Evolutionary conservation across 169 alveolate genomes (phyloP), one percentile per base, ranked within the genome.

Genomic region (Babesia caballi): DNA sequence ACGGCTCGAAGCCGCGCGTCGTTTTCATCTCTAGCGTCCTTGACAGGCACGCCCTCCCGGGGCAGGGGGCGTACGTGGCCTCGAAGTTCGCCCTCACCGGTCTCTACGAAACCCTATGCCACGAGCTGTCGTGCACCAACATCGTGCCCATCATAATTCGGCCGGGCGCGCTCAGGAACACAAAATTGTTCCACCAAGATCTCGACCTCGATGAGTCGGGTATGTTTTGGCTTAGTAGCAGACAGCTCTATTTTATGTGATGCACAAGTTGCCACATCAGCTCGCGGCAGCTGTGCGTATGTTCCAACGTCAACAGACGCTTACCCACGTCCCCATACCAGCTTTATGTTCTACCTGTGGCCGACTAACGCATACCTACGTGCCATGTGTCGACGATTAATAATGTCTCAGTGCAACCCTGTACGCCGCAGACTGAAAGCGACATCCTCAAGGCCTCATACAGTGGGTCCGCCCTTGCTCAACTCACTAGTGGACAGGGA

Each of bases 21-120:
- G 27, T 81, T 0, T 81, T 70, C 66, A 44, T 81, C 21, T 70
- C 88, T 17, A 81, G 88, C 41, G 88, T 81, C 15, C 51, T 81
- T 21, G 88, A 70, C 38, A 38, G 60, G 19, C 38, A 47, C 21
- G 66, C 81, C 27, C 53, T 81, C 28, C 88, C 88, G 3, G 88
- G 88, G 12, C 88, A 81, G 32, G 50, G 77, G 9, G 59, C 81
- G 9, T 81, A 81, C 36, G 65, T 69, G 3, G 47, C 88, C 0
- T 81, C 88, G 33, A 81, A 81, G 42, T 71, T 30, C 52, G 88
- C 84, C 8, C 12, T 71, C 12, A 40, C 41, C 7, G 84, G 81
- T 0, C 50, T 81, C 40, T 66, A 81, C 35, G 85, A 81, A 53
- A 38, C 81, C 8, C 63, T 81, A 0, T 52, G 75, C 41, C 84